phyloP scores from a whole-genome alignment of 495 filamentous ascomycete genomes.

The Trichocladium antarcticum region DNA sequence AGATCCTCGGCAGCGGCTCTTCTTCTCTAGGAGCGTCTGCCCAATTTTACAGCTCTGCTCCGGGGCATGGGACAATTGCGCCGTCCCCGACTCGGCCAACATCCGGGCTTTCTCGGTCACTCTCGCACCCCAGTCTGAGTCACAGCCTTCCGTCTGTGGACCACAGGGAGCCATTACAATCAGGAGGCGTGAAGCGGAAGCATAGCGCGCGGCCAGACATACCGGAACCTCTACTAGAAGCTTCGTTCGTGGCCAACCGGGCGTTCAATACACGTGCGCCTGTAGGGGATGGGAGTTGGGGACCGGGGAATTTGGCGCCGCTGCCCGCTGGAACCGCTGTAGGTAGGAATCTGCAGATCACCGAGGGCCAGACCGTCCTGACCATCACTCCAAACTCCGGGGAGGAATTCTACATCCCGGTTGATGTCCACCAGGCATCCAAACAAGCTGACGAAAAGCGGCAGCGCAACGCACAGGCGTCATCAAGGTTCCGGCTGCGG shows the following conservation, averaged over 20 bases:
- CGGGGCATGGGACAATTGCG: slow-evolving; percentile 18
- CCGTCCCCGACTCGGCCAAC: slow-evolving; percentile 27
- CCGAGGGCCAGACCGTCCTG: slow-evolving; percentile 33
- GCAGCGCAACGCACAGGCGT: slow-evolving; percentile 87
- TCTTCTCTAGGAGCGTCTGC: slow-evolving; percentile 25
- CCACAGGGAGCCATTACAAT: slow-evolving; percentile 19
- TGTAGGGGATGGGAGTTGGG: slow-evolving; percentile 29
- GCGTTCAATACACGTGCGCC: slow-evolving; percentile 14
- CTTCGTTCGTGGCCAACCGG: slow-evolving; percentile 14
- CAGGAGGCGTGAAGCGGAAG: slow-evolving; percentile 12
- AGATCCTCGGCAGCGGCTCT: slow-evolving; percentile 22
- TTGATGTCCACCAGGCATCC: slow-evolving; percentile 70
- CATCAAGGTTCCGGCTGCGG: slow-evolving; percentile 75
- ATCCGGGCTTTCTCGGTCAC: slow-evolving; percentile 27
- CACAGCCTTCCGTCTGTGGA: slow-evolving; percentile 20
- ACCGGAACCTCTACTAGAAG: slow-evolving; percentile 19
- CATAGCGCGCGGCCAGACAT: slow-evolving; percentile 18
- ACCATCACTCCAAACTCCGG: slow-evolving; percentile 34
- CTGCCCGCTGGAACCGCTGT: slow-evolving; percentile 9
- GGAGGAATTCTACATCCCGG: slow-evolving; percentile 47
- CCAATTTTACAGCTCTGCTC: slow-evolving; percentile 22
- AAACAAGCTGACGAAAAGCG: slow-evolving; percentile 83
- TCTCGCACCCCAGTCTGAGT: slow-evolving; percentile 31
- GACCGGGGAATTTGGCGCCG: slow-evolving; percentile 8
- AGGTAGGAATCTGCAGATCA: slow-evolving; percentile 24